Evolutionary conservation across 176 grass and related monocot species (phyloP), one percentile per base, ranked within the genome.

Genomic region (Triticum aestivum): DNA sequence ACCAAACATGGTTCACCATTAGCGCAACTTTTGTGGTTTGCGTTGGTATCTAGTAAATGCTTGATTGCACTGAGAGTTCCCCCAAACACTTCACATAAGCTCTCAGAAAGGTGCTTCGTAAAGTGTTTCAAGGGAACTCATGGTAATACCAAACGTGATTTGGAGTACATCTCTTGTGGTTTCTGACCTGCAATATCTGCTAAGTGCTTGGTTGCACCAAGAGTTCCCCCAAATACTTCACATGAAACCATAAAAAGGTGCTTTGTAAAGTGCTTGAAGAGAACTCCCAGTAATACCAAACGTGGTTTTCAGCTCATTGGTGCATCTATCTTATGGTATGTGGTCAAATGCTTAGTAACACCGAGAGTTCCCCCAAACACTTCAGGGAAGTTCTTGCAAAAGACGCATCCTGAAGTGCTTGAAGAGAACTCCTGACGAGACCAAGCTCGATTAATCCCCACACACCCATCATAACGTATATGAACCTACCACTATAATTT

Each of bases 341-440:
- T 63, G 26, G 35, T 3, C 3, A 14, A 84, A 88, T 87, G 72
- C 6, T 83, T 35, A 27, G 20, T 86, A 45, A 5, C 67, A 68
- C 54, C 79, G 2, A 90, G 82, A 88, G 82, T 90, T 90, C 75
- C 75, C 90, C 88, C 83, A 92, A 86, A 88, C 86, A 95, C 90
- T 95, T 95, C 86, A 92, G 41, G 44, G 15, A 3, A 12, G 12
- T 35, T 1, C 69, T 24, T 0, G 0, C 29, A 61, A 66, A 12
- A 0, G 23, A 3, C 8, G 4, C 2, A 0, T 66, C 0, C 18
- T 75, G 90, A 91, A 95, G 90, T 92, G 83, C 7, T 92, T 87
- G 44, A 18, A 79, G 68, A 77, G 65, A 96, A 93, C 85, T 79
- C 74, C 18, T 5, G 20, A 54, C 1, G 82, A 73, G 33, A 78